Conservation (phyloP, 768 basidiomycete species). For the Leccinum disarticulatum region DNA sequence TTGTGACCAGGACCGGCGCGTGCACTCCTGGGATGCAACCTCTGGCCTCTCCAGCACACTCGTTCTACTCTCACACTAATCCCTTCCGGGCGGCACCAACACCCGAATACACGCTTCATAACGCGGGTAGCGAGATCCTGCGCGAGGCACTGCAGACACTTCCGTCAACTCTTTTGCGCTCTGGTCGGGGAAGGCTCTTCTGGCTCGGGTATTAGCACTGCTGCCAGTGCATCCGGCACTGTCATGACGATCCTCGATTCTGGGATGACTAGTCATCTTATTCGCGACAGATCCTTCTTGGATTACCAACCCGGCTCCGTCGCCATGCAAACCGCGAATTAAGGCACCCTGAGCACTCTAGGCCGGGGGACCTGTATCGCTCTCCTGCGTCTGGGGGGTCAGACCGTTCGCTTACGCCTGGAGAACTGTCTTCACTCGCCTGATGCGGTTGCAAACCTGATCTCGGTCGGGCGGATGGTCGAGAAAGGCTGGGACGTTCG, state of each 20-base stretch:
- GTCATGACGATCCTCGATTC: background rate
- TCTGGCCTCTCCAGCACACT: no score
- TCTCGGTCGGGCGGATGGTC: background rate
- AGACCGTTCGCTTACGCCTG: background rate
- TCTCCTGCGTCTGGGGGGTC: background rate
- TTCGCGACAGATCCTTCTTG: background rate
- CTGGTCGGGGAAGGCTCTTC: background rate
- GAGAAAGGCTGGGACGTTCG: background rate
- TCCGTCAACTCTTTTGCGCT: background rate
- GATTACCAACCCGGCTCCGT: background rate
- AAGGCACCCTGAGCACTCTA: background rate
- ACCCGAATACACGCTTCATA: background rate
- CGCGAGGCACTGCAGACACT: background rate
- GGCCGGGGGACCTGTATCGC: background rate
- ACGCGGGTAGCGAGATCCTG: background rate
- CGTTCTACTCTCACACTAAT: no score
- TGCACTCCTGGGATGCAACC: no score
- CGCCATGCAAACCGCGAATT: background rate
- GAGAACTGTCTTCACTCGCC: background rate
- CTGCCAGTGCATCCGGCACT: no score
- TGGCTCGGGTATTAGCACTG: no score
- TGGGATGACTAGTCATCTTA: background rate
- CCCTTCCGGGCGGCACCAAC: no score
- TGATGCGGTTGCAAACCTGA: background rate
- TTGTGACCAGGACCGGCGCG: no score